Evolutionary conservation across 495 filamentous ascomycete species (phyloP).

Genomic region (Penicillium nucicola): DNA sequence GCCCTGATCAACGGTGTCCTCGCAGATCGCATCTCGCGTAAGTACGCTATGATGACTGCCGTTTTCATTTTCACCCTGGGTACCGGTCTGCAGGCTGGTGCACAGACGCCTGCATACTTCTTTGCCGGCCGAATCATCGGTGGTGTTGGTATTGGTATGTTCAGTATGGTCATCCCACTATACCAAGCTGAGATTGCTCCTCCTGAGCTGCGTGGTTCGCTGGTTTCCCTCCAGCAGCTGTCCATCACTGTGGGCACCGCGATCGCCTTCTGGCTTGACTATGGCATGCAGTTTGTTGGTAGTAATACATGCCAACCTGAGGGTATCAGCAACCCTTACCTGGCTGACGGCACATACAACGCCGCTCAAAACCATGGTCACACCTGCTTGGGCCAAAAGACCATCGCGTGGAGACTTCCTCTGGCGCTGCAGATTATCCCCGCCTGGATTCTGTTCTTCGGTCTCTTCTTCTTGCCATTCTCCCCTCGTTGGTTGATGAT

Average conservation of each 20-base stretch:
- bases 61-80: constrained; percentile 71
- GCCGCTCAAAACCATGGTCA: constrained; percentile 59
- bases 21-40: constrained; percentile 70
- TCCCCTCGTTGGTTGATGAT: constrained; percentile 75
- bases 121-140: constrained; percentile 48
- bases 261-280: constrained; percentile 73
- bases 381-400: constrained; percentile 48
- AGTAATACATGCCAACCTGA: constrained; percentile 56
- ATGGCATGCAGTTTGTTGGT: constrained; percentile 61
- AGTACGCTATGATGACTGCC: constrained; percentile 72
- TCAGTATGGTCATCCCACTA: constrained; percentile 52
- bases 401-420: constrained; percentile 42
- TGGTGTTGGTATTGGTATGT: constrained; percentile 65
- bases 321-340: constrained; percentile 26
- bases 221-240: constrained; percentile 74
- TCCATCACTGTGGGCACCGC: constrained; percentile 71
- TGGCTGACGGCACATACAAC: constrained; percentile 25
- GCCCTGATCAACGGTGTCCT: constrained; percentile 71
- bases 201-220: constrained; percentile 69
- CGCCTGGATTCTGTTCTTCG: constrained; percentile 64
- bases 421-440: constrained; percentile 50
- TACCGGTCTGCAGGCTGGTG: constrained; percentile 39
- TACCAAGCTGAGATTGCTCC: constrained; percentile 76
- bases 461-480: constrained; percentile 72
- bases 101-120: constrained; percentile 34